phyloP scores from a whole-genome alignment of 2,329 filamentous ascomycete genomes.

The Fusarium chlamydosporum region DNA sequence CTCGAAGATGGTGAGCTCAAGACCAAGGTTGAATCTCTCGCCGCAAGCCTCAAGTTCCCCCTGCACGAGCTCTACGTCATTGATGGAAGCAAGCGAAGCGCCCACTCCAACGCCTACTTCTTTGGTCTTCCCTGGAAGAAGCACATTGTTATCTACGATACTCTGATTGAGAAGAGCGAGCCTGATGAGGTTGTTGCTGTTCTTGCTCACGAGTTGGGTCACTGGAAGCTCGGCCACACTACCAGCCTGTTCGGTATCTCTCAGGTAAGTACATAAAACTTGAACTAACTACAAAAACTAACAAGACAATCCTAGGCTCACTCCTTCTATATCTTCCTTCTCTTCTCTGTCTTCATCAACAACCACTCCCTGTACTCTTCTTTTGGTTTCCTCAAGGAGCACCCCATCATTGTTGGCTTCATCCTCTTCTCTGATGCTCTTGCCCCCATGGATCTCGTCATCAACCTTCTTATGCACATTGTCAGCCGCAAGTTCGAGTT shows the following conservation, averaged over 20 bases:
- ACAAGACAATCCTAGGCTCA: slow-evolving; percentile 72
- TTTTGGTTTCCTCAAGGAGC: slow-evolving; percentile 87
- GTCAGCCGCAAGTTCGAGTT: slow-evolving; percentile 96
- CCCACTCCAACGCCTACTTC: slow-evolving; percentile 94
- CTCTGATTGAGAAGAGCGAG: slow-evolving; percentile 94
- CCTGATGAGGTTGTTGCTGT: slow-evolving; percentile 95
- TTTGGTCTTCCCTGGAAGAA: slow-evolving; percentile 99
- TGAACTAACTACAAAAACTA: slow-evolving; percentile 46
- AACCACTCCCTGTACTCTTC: slow-evolving; percentile 91
- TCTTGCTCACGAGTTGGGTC: slow-evolving; percentile 93
- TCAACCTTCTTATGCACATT: slow-evolving; percentile 97
- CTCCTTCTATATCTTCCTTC: slow-evolving; percentile 94
- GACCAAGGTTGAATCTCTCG: slow-evolving; percentile 86
- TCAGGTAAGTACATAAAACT: slow-evolving; percentile 67
- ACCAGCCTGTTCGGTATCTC: slow-evolving; percentile 90
- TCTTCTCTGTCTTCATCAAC: slow-evolving; percentile 98
- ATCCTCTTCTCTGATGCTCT: slow-evolving; percentile 98
- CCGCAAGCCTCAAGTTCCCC: slow-evolving; percentile 88
- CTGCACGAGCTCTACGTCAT: slow-evolving; percentile 95
- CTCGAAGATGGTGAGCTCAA: slow-evolving; percentile 90
- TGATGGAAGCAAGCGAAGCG: slow-evolving; percentile 87
- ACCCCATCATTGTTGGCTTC: slow-evolving; percentile 96
- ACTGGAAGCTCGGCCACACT: slow-evolving; percentile 97
- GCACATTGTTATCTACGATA: slow-evolving; percentile 99
- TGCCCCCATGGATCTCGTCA: slow-evolving; percentile 90